Evolutionary conservation across 192 early-diverging fungal genomes (phyloP).

Genomic region (Rhizoclosmatium globosum): DNA sequence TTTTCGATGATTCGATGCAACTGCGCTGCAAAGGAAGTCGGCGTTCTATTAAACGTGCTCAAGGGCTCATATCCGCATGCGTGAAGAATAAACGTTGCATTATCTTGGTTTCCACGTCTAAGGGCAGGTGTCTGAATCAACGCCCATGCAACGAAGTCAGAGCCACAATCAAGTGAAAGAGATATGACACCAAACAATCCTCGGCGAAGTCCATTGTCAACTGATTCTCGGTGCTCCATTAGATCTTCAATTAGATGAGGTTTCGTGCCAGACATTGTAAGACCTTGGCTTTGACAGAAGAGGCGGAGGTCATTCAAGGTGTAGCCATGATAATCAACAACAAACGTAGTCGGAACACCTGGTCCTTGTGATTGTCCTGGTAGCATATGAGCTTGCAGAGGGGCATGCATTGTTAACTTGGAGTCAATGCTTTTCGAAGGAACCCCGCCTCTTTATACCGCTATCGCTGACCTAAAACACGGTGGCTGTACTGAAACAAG

Average conservation of each 20-base stretch:
- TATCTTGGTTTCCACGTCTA: neutral
- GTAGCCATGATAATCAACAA: no score
- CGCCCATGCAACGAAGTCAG: neutral
- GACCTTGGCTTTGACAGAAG: no score
- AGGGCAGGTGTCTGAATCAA: neutral
- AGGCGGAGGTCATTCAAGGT: no score
- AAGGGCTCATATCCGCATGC: neutral
- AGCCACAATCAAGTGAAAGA: neutral
- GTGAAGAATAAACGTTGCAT: neutral
- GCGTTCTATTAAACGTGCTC: neutral
- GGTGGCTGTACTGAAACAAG: no score
- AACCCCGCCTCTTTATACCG: no score
- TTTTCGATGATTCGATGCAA: neutral
- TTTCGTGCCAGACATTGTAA: no score
- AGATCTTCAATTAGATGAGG: neutral
- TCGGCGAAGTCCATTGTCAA: neutral
- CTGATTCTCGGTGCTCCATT: neutral
- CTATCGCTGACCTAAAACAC: no score
- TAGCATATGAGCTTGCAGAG: no score
- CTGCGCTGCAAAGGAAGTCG: neutral
- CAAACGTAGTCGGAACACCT: no score
- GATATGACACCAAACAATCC: neutral
- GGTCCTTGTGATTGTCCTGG: no score
- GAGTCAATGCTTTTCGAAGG: no score
- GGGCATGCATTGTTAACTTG: no score